phyloP scores from a whole-genome alignment of 1,284 basidiomycete species.

The Leccinum fallax region DNA sequence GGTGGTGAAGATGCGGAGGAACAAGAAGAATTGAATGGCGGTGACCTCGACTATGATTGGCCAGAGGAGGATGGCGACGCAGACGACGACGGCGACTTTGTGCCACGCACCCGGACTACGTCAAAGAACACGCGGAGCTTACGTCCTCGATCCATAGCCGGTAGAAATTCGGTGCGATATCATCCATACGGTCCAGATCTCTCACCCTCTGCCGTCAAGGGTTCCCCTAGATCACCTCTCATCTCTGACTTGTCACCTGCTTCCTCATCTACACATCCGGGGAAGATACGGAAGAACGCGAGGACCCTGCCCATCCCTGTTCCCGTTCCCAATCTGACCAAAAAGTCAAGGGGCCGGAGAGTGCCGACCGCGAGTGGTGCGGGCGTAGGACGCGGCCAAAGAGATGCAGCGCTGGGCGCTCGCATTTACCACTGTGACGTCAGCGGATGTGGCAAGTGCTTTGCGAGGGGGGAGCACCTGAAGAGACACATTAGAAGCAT shows the following conservation, averaged over 20 bases:
- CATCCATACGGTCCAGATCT: slow-evolving; percentile 34
- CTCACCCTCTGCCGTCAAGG: slow-evolving; percentile 36
- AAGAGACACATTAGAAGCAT: slow-evolving; percentile 67
- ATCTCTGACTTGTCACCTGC: slow-evolving; percentile 32
- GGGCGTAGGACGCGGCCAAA: slow-evolving; percentile 25
- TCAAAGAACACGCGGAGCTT: slow-evolving; percentile 42
- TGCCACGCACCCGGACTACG: slow-evolving; percentile 33
- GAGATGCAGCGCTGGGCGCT: slow-evolving; percentile 44
- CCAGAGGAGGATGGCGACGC: slow-evolving; percentile 33
- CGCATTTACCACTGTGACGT: slow-evolving; percentile 74
- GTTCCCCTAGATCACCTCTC: slow-evolving; percentile 35
- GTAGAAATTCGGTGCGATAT: slow-evolving; percentile 37
- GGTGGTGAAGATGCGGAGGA: slow-evolving; percentile 36
- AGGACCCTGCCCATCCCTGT: slow-evolving; percentile 57
- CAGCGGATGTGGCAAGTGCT: slow-evolving; percentile 76
- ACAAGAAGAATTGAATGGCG: slow-evolving; percentile 22
- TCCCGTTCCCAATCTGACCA: slow-evolving; percentile 70
- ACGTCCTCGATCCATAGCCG: slow-evolving; percentile 39
- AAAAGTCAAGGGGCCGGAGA: slow-evolving; percentile 68
- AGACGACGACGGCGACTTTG: slow-evolving; percentile 38
- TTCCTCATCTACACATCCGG: slow-evolving; percentile 22
- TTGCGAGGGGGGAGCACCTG: slow-evolving; percentile 64
- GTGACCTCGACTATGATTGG: slow-evolving; percentile 30
- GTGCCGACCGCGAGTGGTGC: slow-evolving; percentile 59
- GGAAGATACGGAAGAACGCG: slow-evolving; percentile 41